A percentile compares a stretch with the other conserved stretches of the same genome.
Evolutionary conservation across 331 rosid genomes (phyloP).

Genomic region (Quercus lobata): DNA sequence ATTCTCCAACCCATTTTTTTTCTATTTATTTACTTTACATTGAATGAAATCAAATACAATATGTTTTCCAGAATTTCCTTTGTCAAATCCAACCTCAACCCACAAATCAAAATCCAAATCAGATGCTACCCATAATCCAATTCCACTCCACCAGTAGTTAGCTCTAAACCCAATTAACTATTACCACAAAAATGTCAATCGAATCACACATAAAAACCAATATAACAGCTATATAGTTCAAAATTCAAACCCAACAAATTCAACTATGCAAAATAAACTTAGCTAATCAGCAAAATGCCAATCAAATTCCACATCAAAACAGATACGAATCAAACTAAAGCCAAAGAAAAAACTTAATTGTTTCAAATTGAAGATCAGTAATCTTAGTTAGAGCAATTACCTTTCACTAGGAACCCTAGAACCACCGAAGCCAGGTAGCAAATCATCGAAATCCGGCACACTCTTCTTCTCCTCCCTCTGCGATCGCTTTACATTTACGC

Average conservation of each 20-base stretch:
- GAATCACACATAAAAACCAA: neutral
- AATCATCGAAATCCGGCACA: slow-evolving; percentile 55
- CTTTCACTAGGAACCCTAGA: slow-evolving; percentile 41
- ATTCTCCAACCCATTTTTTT: neutral
- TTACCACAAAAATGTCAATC: neutral
- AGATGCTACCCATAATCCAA: neutral
- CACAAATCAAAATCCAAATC: neutral
- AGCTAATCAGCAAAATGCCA: neutral
- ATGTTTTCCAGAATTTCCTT: neutral
- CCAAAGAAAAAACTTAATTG: neutral
- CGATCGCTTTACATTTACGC: slow-evolving; percentile 31
- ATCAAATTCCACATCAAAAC: neutral
- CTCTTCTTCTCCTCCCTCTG: slow-evolving; percentile 46
- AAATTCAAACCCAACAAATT: neutral
- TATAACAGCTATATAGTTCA: neutral
- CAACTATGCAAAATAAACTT: neutral
- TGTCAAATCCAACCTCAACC: neutral
- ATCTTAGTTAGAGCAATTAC: slow-evolving; percentile 33
- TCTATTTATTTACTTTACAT: neutral
- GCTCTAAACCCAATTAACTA: neutral
- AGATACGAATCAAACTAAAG: neutral
- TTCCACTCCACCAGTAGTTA: neutral
- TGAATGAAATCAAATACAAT: neutral
- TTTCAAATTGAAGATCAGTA: neutral
- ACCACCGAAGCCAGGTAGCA: slow-evolving; percentile 68